Conservation (phyloP, 169 alveolate genomes). For the Eimeria necatrix region DNA sequence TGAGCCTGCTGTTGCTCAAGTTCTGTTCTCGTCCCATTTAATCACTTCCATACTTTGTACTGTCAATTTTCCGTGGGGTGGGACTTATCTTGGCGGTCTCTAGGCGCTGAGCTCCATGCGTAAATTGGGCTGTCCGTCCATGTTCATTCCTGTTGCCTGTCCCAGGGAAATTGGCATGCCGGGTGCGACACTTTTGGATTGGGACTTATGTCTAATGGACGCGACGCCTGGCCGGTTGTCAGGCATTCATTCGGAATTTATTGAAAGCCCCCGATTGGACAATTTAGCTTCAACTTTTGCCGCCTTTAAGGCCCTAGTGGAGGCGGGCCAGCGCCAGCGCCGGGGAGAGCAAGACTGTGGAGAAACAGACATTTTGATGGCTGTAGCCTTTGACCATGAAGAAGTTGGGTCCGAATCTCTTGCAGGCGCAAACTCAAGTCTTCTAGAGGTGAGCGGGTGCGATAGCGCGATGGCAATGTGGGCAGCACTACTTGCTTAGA, state of each 20-base stretch:
- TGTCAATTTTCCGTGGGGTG: no score
- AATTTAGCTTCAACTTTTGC: slow-evolving; percentile 94
- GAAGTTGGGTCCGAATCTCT: slow-evolving; percentile 95
- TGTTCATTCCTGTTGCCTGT: not conserved
- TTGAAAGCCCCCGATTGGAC: slow-evolving; percentile 96
- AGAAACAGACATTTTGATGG: slow-evolving; percentile 79
- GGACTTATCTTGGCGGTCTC: no score
- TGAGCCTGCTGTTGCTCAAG: not conserved
- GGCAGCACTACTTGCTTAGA: no score
- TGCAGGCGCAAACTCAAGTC: slow-evolving; percentile 93
- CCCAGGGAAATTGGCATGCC: slow-evolving; percentile 24
- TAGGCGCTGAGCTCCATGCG: no score
- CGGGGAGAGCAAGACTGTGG: not conserved
- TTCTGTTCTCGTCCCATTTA: not conserved
- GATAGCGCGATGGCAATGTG: no score
- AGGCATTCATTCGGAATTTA: slow-evolving; percentile 96
- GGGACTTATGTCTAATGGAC: slow-evolving; percentile 95
- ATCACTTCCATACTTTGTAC: no score
- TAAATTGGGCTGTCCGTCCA: no score
- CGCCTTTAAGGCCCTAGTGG: slow-evolving; percentile 90
- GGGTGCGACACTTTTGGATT: slow-evolving; percentile 78
- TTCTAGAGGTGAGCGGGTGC: slow-evolving; percentile 63
- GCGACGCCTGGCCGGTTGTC: slow-evolving; percentile 90
- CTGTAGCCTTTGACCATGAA: slow-evolving; percentile 96
- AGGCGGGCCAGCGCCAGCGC: slow-evolving; percentile 18